These are phyloP conservation scores for Gossypium ekmanianum DNA, from an alignment of 345 rosid genomes.

Conservation along the genomic window DNA sequence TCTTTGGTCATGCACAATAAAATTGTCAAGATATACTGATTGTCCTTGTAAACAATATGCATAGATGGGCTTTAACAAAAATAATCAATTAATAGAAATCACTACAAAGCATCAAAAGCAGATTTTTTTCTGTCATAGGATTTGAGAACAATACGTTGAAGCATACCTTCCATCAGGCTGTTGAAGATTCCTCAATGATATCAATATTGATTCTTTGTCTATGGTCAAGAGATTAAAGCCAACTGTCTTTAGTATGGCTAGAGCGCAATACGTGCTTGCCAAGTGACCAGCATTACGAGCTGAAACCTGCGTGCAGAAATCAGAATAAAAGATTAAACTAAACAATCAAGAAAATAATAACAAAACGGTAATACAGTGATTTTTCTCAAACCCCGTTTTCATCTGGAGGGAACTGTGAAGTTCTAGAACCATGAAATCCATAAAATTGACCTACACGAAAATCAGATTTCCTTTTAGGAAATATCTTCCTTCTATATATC, in stretches of 20 bases:
- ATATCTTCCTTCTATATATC: not conserved
- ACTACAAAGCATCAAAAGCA: not conserved
- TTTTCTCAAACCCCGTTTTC: constrained; percentile 46
- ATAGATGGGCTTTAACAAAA: not conserved
- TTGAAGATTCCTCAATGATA: constrained; percentile 79
- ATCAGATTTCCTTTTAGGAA: constrained; percentile 11
- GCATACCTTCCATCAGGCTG: constrained; percentile 81
- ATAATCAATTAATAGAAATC: not conserved
- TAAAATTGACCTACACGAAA: constrained; percentile 66
- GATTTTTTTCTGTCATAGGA: not conserved
- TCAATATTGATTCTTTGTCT: constrained; percentile 43
- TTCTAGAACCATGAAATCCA: constrained; percentile 75
- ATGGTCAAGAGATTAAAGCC: constrained; percentile 54
- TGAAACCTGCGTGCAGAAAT: constrained; percentile 40
- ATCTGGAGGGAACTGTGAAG: constrained; percentile 59
- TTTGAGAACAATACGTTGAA: not conserved
- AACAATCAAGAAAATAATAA: not conserved
- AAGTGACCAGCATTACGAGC: constrained; percentile 58
- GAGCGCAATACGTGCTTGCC: constrained; percentile 84
- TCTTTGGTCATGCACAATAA: not conserved
- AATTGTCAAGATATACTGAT: not conserved
- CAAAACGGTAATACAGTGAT: not conserved
- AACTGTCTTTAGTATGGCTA: constrained; percentile 63
- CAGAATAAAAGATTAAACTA: not conserved
- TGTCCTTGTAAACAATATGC: not conserved